Evolutionary conservation across 208 protist species (phyloP).

Genomic region (Willaertia magna): DNA sequence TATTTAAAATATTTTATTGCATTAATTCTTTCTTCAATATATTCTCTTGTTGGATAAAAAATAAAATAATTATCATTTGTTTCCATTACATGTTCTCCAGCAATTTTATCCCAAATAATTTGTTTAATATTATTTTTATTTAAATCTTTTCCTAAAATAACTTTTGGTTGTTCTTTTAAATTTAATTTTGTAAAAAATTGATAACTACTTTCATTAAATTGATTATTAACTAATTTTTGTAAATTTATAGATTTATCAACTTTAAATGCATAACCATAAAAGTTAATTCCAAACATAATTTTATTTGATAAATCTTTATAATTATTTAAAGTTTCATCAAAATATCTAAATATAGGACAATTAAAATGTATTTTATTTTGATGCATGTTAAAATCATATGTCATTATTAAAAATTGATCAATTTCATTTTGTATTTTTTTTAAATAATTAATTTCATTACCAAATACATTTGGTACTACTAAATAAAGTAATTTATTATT

Average conservation of each 20-base stretch:
- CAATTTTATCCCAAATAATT: neutral
- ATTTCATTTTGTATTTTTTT: neutral
- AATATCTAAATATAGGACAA: neutral
- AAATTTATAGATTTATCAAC: neutral
- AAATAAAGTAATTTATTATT: neutral
- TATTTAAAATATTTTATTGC: neutral
- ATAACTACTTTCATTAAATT: neutral
- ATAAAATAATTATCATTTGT: too few relatives aligned
- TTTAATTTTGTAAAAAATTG: too few relatives aligned
- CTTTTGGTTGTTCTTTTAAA: neutral
- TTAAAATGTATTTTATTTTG: neutral
- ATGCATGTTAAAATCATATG: neutral
- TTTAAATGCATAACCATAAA: neutral
- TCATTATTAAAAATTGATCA: neutral
- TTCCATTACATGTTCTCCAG: neutral
- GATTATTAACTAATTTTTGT: neutral
- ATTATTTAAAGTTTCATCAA: neutral
- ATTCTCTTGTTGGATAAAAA: neutral
- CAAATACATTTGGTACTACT: neutral
- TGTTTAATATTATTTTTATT: neutral
- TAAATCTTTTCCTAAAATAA: neutral
- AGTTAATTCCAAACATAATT: neutral
- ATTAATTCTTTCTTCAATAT: neutral
- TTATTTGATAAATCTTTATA: neutral
- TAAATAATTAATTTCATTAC: neutral